Percentiles rank a stretch among this genome's conserved stretches.
Conservation (phyloP, 139 green algal genomes). For the Chlamydomonas sphaeroides region DNA sequence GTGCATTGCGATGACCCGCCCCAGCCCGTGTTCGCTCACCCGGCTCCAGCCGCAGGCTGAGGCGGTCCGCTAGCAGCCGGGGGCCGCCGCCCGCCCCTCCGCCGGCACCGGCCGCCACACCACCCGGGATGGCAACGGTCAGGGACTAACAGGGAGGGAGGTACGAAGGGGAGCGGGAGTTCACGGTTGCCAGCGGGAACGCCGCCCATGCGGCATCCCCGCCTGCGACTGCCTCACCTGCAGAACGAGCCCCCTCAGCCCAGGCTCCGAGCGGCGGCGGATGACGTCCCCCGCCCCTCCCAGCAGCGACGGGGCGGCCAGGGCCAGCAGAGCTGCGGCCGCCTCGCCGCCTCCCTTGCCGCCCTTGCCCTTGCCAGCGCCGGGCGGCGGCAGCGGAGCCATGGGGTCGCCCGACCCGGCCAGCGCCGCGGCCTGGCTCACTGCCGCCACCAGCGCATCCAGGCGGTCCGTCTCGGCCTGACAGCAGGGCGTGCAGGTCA, state of each 20-base stretch:
- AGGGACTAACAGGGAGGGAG: too few species aligned
- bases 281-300: constrained; percentile 20
- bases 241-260: constrained; percentile 16
- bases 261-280: neutral
- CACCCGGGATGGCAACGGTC: neutral
- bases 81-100: neutral
- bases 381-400: too few species aligned
- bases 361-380: neutral
- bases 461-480: constrained; percentile 87
- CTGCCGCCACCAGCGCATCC: constrained; percentile 76
- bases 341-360: neutral
- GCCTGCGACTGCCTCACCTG: too few species aligned
- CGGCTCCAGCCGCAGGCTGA: constrained; percentile 12
- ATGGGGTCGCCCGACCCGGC: too few species aligned
- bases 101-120: neutral
- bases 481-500: too few species aligned
- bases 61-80: neutral
- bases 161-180: too few species aligned
- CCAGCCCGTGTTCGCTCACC: too few species aligned
- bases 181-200: too few species aligned
- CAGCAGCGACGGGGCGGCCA: constrained; percentile 1
- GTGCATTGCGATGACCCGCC: too few species aligned
- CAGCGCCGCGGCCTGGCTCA: constrained; percentile 40
- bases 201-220: too few species aligned
- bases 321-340: neutral